Evolutionary conservation across 2,329 filamentous ascomycete species (phyloP), one percentile per base, ranked within the genome.

Genomic region (Trichophyton equinum): DNA sequence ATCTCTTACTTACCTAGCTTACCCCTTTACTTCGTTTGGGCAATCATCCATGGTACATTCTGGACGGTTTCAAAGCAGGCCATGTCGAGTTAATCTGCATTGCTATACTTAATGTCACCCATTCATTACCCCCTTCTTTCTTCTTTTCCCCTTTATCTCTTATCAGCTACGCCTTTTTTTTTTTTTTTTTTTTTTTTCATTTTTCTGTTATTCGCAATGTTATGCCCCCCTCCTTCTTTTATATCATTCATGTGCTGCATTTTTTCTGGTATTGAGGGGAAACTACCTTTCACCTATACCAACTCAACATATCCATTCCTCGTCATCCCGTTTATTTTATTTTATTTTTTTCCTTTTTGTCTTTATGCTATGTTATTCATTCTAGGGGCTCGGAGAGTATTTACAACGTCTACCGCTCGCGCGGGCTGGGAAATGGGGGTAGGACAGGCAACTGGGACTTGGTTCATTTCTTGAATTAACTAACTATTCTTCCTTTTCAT

Each of bases 331-430:
- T 18, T 8, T 38, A 9, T 47, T 47, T 20, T 47, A 2, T 15
- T 25, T 20, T 25, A 13, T 22, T 22, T 18, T 18, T 18, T 18
- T 18, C 18, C 18, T 33, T 61, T 65, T 60, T 42, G 20, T 60
- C 27, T 55, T 63, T 61, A 62, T 63, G 62, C 59, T 58, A 60
- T 65, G 63, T 66, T 64, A 58, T 63, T 61, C 58, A 61, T 30
- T 65, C 60, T 63, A 51, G 61, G 42, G 59, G 59, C 46, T 57
- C 11, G 62, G 55, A 57, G 59, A 62, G 53, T 30, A 47, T 56
- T 60, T 64, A 62, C 60, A 62, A 47, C 40, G 60, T 61, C 56
- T 59, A 62, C 64, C 64, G 64, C 64, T 62, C 64, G 60, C 62
- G 64, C 64, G 64, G 64, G 61, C 59, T 55, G 63, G 60, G 62